Base-by-base conservation (phyloP, 441 rosid species). In the Croton laevigatus region DNA sequence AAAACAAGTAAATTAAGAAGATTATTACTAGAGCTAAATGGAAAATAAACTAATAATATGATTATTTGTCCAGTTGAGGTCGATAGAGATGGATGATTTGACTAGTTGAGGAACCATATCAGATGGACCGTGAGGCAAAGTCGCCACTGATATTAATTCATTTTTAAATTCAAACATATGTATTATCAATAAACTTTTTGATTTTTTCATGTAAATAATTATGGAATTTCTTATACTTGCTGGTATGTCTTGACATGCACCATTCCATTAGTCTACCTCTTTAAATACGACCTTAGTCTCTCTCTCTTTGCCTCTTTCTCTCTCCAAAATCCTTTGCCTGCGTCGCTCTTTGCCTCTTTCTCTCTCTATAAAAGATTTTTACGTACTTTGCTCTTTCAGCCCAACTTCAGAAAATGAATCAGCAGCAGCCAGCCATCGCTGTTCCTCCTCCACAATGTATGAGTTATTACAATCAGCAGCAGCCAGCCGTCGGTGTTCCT, bases 371-470 rank as follows among this genome's bases (percentile, higher is more conserved):
- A 67, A 67, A 54, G 52, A 8, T 36, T 19, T 5, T 13, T n/a
- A 13, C 12, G 3, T 8, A 12, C 17, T n/a, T 54, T 6, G 10
- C 8, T 0, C 22, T 14, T 8, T 17, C 52, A 16, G 13, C 32
- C 45, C 19, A 1, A 9, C n/a, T 23, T 10, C 48, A 67, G 65
- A 62, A 57, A 75, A 87, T 88, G 93, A 66, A 78, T 74, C 87
- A 88, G 69, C 82, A 84, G 61, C 96, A 84, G 68, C 80, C 85
- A 13, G 89, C 92, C 3, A 91, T 88, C 17, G 86, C 81, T 55
- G 91, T 71, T 78, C 97, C 97, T 76, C 94, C 97, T 38, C 80
- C 89, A 8, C 94, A 85, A 81, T 92, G 97, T 90, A 71, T 19
- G 1, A 87, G 84, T 68, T 70, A 84, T 76, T 82, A 80, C 79